Conservation (phyloP, 2,329 filamentous ascomycete genomes). For the Cladophialophora psammophila region DNA sequence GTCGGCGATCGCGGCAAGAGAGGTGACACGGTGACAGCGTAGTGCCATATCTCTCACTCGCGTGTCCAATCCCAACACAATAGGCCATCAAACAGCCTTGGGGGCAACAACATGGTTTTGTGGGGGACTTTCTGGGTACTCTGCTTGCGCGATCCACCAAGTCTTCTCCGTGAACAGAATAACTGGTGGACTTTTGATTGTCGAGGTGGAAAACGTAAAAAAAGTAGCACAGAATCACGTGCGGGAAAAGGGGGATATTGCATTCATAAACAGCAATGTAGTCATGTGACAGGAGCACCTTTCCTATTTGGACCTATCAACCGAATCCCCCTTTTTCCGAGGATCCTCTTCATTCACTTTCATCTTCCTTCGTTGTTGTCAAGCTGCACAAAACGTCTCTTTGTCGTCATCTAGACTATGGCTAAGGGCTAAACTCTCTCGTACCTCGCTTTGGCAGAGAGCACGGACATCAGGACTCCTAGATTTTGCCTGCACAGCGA, state of each 20-base stretch:
- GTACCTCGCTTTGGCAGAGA: neutral
- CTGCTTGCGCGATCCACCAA: neutral
- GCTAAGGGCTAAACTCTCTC: too few species aligned
- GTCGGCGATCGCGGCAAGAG: neutral
- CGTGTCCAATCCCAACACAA: neutral
- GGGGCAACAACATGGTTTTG: neutral
- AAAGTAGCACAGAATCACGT: neutral
- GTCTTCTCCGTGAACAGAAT: neutral
- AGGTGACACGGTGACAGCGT: conserved; percentile 1
- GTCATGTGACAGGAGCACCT: neutral
- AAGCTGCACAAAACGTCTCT: neutral
- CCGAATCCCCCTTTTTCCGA: neutral
- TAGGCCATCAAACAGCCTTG: neutral
- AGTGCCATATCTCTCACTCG: neutral
- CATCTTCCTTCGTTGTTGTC: neutral
- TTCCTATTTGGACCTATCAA: neutral
- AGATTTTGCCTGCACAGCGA: neutral
- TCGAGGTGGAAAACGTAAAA: neutral
- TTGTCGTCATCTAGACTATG: neutral
- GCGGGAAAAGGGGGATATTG: neutral
- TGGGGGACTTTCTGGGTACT: too few species aligned
- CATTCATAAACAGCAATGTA: neutral
- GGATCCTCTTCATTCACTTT: neutral
- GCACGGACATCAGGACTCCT: neutral
- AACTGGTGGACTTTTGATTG: neutral